Evolutionary conservation across 1,139 yeast species (phyloP).

Genomic region (Kluyveromyces sp.): DNA sequence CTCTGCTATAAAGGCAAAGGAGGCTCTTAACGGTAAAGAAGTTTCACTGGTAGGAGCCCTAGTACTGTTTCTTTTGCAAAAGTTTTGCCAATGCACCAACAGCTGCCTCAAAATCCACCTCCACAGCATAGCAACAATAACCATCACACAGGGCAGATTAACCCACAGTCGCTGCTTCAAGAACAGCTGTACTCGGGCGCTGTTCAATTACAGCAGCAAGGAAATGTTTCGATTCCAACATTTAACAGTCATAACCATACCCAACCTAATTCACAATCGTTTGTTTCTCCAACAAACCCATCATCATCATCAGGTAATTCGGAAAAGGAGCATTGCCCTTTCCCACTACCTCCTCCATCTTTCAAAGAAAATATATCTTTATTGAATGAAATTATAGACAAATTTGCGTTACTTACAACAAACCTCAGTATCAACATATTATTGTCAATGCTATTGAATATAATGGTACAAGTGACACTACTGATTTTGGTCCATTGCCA

Average conservation of each 20-base stretch:
- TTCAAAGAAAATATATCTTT: constrained; percentile 14
- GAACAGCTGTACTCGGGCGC: constrained; percentile 30
- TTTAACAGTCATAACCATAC: constrained; percentile 12
- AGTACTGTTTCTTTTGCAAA: constrained; percentile 65
- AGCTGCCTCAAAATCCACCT: constrained; percentile 6
- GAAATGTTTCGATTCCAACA: constrained; percentile 27
- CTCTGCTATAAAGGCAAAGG: constrained; percentile 70
- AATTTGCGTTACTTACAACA: constrained; percentile 24
- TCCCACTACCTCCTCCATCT: constrained; percentile 29
- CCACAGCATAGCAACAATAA: constrained; percentile 1
- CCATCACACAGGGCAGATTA: constrained; percentile 8
- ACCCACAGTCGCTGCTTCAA: constrained; percentile 26
- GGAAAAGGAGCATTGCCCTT: constrained; percentile 31
- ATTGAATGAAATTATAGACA: constrained; percentile 20
- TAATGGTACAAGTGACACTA: constrained; percentile 32
- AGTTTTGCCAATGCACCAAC: constrained; percentile 36
- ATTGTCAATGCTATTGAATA: constrained; percentile 34
- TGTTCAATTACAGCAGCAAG: constrained; percentile 29
- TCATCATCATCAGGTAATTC: constrained; percentile 12
- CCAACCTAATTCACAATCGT: constrained; percentile 10
- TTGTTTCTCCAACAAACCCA: constrained; percentile 1
- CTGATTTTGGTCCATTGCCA: constrained; percentile 63
- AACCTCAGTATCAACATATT: constrained; percentile 27
- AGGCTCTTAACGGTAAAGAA: constrained; percentile 72
- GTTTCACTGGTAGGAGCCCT: constrained; percentile 58